Percentiles rank a stretch among this genome's conserved stretches.
Evolutionary conservation across 805 yeast species (phyloP).

Genomic region (Hanseniaspora pseudoguilliermondii): DNA sequence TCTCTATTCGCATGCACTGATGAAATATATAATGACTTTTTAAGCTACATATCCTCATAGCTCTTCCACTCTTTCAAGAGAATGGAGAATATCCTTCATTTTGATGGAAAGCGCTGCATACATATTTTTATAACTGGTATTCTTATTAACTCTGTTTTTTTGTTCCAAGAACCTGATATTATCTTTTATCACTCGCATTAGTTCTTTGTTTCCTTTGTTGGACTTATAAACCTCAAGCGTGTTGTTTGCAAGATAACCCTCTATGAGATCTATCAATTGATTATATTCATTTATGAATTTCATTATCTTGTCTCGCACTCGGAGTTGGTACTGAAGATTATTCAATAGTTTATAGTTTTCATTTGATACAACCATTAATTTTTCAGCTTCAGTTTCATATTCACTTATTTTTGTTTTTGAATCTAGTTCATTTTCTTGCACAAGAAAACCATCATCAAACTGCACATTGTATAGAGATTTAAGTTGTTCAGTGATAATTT

Average conservation of each 20-base stretch:
- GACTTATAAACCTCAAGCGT: neutral
- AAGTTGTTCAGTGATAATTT: neutral
- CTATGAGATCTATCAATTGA: neutral
- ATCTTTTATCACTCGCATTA: neutral
- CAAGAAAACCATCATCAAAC: neutral
- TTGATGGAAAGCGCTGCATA: neutral
- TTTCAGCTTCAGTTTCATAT: neutral
- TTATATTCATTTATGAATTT: neutral
- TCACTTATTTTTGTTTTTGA: neutral
- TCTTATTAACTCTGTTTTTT: neutral
- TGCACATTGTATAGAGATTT: neutral
- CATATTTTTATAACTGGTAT: neutral
- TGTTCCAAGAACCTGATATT: neutral
- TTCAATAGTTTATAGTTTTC: conserved; percentile 5
- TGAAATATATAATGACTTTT: neutral
- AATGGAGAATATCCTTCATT: neutral
- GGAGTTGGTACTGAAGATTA: neutral
- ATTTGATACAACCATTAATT: neutral
- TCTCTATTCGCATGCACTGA: conserved; percentile 8
- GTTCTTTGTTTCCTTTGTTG: neutral
- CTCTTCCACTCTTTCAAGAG: neutral
- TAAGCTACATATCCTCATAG: neutral
- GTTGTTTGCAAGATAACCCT: neutral
- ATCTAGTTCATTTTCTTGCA: neutral
- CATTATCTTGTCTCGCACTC: neutral